Evolutionary conservation across 2,329 filamentous ascomycete genomes (phyloP).

Genomic region (Trichophaea hybrida): DNA sequence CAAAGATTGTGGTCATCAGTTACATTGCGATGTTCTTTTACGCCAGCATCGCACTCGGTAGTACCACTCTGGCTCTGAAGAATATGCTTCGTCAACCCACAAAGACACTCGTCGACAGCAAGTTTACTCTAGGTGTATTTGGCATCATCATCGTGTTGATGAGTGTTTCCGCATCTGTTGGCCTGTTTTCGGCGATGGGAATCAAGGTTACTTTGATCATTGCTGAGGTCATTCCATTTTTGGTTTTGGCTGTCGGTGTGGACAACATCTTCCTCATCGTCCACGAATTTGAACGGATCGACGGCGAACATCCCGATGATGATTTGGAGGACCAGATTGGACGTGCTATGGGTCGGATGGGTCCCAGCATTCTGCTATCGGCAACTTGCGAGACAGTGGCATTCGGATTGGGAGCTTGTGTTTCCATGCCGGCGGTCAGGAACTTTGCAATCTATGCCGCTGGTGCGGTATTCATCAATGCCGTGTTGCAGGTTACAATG

Average conservation of each 20-base stretch:
- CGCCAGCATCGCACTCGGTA: constrained; percentile 80
- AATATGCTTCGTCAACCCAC: constrained; percentile 71
- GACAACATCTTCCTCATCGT: constrained; percentile 99
- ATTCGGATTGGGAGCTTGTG: constrained; percentile 81
- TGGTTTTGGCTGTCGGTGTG: constrained; percentile 89
- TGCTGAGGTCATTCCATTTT: constrained; percentile 93
- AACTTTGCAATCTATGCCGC: constrained; percentile 97
- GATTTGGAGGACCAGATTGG: constrained; percentile 74
- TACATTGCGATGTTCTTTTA: constrained; percentile 99
- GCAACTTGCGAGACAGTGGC: constrained; percentile 89
- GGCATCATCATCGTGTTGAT: constrained; percentile 93
- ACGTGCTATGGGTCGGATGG: constrained; percentile 85
- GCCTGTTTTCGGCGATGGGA: constrained; percentile 79
- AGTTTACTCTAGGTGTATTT: constrained; percentile 86
- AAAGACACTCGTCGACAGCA: constrained; percentile 80
- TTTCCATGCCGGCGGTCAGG: constrained; percentile 92
- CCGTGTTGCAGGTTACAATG: constrained; percentile 90
- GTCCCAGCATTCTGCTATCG: constrained; percentile 87
- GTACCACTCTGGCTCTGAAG: constrained; percentile 62
- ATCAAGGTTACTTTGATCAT: constrained; percentile 96
- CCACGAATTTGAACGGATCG: constrained; percentile 92
- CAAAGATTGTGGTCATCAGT: constrained; percentile 89
- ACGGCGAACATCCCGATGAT: constrained; percentile 78
- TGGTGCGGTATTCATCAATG: constrained; percentile 92
- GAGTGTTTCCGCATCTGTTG: constrained; percentile 92